A percentile compares a stretch with the other conserved stretches of the same genome.
phyloP scores from a whole-genome alignment of 164 flowering plant genomes.

The Magnolia sinica region DNA sequence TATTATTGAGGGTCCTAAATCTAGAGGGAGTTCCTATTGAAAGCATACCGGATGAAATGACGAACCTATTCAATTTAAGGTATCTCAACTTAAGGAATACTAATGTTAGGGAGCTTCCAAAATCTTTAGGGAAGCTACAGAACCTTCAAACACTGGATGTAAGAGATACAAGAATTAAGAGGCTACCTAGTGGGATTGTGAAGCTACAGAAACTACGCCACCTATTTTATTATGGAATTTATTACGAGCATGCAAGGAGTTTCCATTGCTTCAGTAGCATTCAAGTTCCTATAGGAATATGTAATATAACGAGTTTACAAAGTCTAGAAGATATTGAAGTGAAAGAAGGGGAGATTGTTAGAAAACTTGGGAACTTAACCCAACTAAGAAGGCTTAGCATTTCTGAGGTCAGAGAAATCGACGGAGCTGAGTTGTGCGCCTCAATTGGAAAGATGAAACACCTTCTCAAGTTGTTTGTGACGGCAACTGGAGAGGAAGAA shows the following conservation, averaged over 20 bases:
- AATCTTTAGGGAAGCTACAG: neutral
- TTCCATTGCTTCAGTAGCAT: neutral
- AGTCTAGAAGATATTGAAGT: neutral
- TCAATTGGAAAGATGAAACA: neutral
- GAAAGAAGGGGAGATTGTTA: neutral
- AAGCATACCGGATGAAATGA: neutral
- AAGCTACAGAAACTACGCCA: neutral
- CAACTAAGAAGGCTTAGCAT: neutral
- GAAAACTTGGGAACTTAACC: neutral
- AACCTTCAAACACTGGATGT: constrained; percentile 1
- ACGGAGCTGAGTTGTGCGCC: neutral
- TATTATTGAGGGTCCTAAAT: neutral
- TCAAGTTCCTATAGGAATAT: neutral
- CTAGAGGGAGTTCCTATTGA: neutral
- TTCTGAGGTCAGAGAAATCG: neutral
- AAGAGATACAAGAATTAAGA: neutral
- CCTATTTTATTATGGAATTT: neutral
- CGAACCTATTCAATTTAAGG: neutral
- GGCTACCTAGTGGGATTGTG: neutral
- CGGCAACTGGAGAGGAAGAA: neutral
- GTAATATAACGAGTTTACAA: neutral
- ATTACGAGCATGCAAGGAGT: neutral
- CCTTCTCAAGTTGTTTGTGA: neutral
- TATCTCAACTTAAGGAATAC: neutral
- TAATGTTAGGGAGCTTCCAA: neutral